Percentiles rank a stretch among this genome's conserved stretches.
Conservation (phyloP, 2,329 filamentous ascomycete genomes). For the Xylaria sp. region DNA sequence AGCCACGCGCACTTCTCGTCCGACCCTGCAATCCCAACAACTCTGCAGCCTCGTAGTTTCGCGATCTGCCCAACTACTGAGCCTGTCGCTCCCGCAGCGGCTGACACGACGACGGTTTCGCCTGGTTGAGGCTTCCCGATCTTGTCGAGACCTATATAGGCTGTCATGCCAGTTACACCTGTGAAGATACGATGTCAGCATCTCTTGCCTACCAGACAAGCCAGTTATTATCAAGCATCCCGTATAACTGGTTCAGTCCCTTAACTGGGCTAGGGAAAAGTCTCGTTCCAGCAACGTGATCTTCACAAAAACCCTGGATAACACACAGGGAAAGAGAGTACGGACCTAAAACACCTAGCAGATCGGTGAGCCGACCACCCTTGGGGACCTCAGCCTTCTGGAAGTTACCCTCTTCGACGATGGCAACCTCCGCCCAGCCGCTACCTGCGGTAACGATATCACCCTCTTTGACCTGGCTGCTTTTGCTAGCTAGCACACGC, state of each 20-base stretch:
- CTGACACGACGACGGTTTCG: constrained; percentile 81
- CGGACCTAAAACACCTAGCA: constrained; percentile 66
- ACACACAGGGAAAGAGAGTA: neutral
- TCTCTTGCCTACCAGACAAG: neutral
- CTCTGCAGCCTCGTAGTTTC: constrained; percentile 73
- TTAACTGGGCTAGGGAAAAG: neutral
- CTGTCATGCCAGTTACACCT: constrained; percentile 75
- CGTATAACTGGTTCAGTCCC: neutral
- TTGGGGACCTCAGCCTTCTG: constrained; percentile 56
- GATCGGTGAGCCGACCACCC: constrained; percentile 64
- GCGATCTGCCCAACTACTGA: constrained; percentile 82
- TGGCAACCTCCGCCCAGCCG: constrained; percentile 75
- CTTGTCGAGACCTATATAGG: constrained; percentile 78
- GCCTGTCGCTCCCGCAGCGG: constrained; percentile 82
- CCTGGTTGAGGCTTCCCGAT: constrained; percentile 75
- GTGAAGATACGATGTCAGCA: constrained; percentile 18
- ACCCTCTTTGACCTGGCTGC: constrained; percentile 64
- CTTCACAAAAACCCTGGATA: neutral
- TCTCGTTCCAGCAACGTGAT: neutral
- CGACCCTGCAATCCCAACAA: constrained; percentile 73
- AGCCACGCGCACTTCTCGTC: constrained; percentile 73
- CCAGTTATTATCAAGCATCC: neutral
- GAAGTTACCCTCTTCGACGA: constrained; percentile 65
- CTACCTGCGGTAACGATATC: constrained; percentile 64
- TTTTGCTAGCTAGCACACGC: constrained; percentile 71